Conservation (phyloP, 1,284 basidiomycete species). For the Phylloboletellus chloephorus region DNA sequence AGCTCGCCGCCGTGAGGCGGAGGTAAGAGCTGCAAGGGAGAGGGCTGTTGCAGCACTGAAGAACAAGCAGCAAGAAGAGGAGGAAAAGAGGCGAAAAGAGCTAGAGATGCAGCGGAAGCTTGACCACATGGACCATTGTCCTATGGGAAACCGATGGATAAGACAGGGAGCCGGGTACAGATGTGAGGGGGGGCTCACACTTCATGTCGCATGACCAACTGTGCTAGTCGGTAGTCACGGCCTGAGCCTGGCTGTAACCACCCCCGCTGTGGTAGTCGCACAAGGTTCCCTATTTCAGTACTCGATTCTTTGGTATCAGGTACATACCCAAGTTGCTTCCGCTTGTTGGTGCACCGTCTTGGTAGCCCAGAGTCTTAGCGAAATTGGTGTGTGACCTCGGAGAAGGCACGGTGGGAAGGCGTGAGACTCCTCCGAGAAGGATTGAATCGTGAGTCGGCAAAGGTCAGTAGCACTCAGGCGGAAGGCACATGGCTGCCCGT, state of each 20-base stretch:
- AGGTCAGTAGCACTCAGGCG: too few relatives aligned
- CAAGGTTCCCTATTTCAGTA: neutral
- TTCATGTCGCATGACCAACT: conserved; percentile 36
- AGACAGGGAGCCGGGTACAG: conserved; percentile 43
- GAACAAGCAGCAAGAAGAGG: conserved; percentile 36
- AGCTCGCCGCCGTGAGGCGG: conserved; percentile 24
- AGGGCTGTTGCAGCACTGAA: conserved; percentile 34
- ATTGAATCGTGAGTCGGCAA: too few relatives aligned
- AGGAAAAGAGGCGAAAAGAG: conserved; percentile 30
- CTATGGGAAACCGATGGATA: conserved; percentile 50
- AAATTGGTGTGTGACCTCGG: too few relatives aligned
- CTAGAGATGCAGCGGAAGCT: conserved; percentile 43
- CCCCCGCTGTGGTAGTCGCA: too few relatives aligned
- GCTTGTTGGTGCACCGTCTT: too few relatives aligned
- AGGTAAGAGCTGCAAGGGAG: conserved; percentile 27
- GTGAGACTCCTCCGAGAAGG: too few relatives aligned
- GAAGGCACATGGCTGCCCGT: too few relatives aligned
- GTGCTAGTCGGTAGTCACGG: neutral
- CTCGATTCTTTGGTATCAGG: too few relatives aligned
- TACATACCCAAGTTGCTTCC: too few relatives aligned
- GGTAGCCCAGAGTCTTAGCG: too few relatives aligned
- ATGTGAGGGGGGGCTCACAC: conserved; percentile 53
- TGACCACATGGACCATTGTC: conserved; percentile 48
- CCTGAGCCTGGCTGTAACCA: too few relatives aligned
- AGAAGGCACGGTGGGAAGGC: too few relatives aligned